A percentile compares a stretch with the other conserved stretches of the same genome.
Conservation (phyloP, 768 basidiomycete species). For the Amanita pallidorosea region DNA sequence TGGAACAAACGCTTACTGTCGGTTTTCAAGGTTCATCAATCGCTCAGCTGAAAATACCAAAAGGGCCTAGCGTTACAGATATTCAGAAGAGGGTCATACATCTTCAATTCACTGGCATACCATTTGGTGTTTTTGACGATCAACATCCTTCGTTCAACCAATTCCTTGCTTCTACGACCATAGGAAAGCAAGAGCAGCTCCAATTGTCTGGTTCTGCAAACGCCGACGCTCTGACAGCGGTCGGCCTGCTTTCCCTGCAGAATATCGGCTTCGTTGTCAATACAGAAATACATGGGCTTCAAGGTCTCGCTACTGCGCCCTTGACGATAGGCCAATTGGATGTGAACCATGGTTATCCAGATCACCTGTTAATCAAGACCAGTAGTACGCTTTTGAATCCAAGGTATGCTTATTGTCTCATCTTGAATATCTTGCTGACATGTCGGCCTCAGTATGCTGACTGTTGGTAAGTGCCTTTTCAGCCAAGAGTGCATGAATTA, state of each 20-base stretch:
- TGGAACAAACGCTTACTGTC: slow-evolving; percentile 49
- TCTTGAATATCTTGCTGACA: slow-evolving; percentile 6
- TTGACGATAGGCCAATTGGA: slow-evolving; percentile 48
- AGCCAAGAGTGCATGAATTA: background rate
- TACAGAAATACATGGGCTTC: slow-evolving; percentile 49
- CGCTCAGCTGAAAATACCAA: slow-evolving; percentile 50
- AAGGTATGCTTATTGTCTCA: slow-evolving; percentile 24
- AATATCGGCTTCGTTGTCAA: slow-evolving; percentile 54
- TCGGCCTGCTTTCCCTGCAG: slow-evolving; percentile 56
- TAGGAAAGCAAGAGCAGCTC: slow-evolving; percentile 32
- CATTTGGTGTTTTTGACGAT: slow-evolving; percentile 43
- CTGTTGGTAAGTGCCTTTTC: slow-evolving; percentile 23
- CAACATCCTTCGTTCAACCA: slow-evolving; percentile 42
- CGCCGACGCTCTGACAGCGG: slow-evolving; percentile 47
- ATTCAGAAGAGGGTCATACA: slow-evolving; percentile 52
- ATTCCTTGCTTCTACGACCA: slow-evolving; percentile 54
- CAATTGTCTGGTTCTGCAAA: slow-evolving; percentile 45
- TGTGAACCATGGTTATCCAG: slow-evolving; percentile 55
- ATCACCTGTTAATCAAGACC: slow-evolving; percentile 60
- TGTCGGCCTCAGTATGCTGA: slow-evolving; percentile 24
- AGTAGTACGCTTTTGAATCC: slow-evolving; percentile 55
- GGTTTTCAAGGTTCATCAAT: slow-evolving; percentile 42
- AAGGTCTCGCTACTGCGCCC: slow-evolving; percentile 51
- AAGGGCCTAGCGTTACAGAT: slow-evolving; percentile 46
- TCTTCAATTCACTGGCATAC: slow-evolving; percentile 46